phyloP scores from a whole-genome alignment of 257 asterid species.

The Fraxinus pennsylvanica region DNA sequence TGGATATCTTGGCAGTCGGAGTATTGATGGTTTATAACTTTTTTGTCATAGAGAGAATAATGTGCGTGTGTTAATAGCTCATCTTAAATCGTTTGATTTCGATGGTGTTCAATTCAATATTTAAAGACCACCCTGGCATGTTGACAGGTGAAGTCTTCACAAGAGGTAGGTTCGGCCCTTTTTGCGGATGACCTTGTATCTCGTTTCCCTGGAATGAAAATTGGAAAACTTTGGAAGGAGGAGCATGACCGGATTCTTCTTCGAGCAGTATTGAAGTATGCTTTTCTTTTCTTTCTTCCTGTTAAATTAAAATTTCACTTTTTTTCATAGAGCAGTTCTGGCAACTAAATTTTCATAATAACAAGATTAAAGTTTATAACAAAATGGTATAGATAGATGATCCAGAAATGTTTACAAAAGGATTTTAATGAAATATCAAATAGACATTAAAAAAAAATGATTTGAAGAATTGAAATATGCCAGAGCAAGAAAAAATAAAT shows the following conservation, averaged over 20 bases:
- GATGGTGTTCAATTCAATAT: slow-evolving; percentile 21
- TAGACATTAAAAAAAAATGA: too few relatives aligned
- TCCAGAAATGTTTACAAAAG: background rate
- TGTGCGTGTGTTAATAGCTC: slow-evolving; percentile 12
- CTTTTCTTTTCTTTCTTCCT: slow-evolving; percentile 8
- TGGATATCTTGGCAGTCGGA: slow-evolving; percentile 4
- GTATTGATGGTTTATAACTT: background rate
- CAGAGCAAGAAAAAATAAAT: background rate
- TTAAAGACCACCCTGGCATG: slow-evolving; percentile 27
- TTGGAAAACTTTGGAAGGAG: slow-evolving; percentile 89
- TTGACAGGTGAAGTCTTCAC: slow-evolving; percentile 62
- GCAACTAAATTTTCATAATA: background rate
- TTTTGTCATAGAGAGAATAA: background rate
- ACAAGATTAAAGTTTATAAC: slow-evolving; percentile 1
- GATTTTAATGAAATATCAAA: too few relatives aligned
- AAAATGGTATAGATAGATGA: slow-evolving; percentile 13
- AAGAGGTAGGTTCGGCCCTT: slow-evolving; percentile 51
- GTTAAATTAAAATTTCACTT: slow-evolving; percentile 18
- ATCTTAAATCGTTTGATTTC: slow-evolving; percentile 3
- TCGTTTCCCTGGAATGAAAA: slow-evolving; percentile 75
- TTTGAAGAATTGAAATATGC: background rate
- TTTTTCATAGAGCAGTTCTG: background rate
- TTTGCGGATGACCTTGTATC: slow-evolving; percentile 66
- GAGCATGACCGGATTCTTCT: slow-evolving; percentile 73
- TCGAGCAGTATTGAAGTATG: slow-evolving; percentile 80